Percentiles rank a stretch among this genome's conserved stretches.
Evolutionary conservation across 495 filamentous ascomycete species (phyloP).

Genomic region (Xylaria castorea): DNA sequence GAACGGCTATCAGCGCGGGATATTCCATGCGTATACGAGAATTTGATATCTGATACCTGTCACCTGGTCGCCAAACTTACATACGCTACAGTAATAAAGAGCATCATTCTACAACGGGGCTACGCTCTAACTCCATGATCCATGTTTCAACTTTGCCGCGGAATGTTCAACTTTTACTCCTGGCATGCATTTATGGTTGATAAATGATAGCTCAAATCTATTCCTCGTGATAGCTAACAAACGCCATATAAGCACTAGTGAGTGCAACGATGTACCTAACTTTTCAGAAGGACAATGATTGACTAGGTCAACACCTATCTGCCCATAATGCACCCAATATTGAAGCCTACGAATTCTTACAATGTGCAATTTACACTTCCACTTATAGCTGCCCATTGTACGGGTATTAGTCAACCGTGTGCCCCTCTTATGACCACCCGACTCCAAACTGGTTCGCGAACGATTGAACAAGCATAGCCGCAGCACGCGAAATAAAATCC

Average conservation of each 20-base stretch:
- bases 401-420: background rate
- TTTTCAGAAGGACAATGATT: no score
- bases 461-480: background rate
- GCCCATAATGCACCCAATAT: background rate
- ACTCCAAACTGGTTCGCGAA: background rate
- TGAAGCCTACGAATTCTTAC: background rate
- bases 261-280: no score
- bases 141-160: no score
- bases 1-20: background rate
- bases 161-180: background rate
- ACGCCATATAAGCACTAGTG: background rate
- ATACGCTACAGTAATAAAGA: background rate
- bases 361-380: background rate
- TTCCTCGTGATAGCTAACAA: no score
- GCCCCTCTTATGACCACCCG: background rate
- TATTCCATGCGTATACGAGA: background rate
- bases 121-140: no score
- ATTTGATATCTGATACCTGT: background rate
- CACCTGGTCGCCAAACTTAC: background rate
- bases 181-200: background rate
- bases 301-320: background rate
- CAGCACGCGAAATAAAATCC: background rate
- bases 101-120: background rate
- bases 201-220: background rate
- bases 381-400: background rate